Evolutionary conservation across 2,329 filamentous ascomycete species (phyloP), one percentile per base, ranked within the genome.

Genomic region (Beauveria brongniartii): DNA sequence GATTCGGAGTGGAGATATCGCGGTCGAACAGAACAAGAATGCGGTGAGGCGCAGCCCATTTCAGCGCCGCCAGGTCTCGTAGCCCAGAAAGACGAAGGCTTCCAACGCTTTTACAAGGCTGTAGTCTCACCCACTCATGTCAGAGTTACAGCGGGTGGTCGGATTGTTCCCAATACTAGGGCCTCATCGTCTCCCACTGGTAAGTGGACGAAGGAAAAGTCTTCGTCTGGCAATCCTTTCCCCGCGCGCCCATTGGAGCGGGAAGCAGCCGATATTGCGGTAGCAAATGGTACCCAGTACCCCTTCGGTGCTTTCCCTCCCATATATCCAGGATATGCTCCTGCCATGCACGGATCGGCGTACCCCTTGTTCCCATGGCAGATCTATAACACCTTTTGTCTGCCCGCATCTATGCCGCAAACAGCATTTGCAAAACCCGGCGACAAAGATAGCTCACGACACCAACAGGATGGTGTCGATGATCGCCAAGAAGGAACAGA

Each of bases 71-170:
- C 77, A 22, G 81, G 78, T 9, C 70, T 81, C 40, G 72, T 70
- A 43, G 80, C 82, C 28, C 84, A 87, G 69, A 80, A 82, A 65
- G 80, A 79, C 40, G 83, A 87, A 69, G 85, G 85, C n/a, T 88
- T 88, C 65, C 81, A 86, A 69, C 78, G 81, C 57, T 88, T 88
- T 68, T 87, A 85, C 73, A 84, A 85, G 68, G 84, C 85, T 12
- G 85, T 88, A n/a, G 79, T 83, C 5, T 88, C 85, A 40, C 85
- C 85, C 8, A 85, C 83, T 16, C 84, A 88, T 69, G 80, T 88
- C 64, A 82, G 85, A 18, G 85, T 88, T 55, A 88, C 85, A 22
- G 85, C 85, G 62, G 84, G 85, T 62, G 85, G 85, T 47, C 79
- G 84, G 43, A 88, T 88, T 66, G 85, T 88, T 1, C 85, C 84